Evolutionary conservation across 805 yeast genomes (phyloP), one percentile per base, ranked within the genome.

Genomic region (Candida morakotiae): DNA sequence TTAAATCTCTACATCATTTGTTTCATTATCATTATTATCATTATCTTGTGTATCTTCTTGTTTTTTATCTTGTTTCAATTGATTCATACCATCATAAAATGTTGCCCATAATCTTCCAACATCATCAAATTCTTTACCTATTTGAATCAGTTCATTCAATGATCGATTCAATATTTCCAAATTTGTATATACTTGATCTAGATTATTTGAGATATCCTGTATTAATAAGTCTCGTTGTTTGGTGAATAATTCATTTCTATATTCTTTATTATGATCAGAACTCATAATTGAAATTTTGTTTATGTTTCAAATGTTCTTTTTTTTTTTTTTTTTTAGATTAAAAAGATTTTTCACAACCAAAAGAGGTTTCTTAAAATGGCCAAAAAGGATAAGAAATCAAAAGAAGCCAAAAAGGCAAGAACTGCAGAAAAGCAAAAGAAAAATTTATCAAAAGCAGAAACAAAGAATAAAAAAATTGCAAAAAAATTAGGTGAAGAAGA

Each of bases 321-420:
- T 31, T 21, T 29, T 19, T 29, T 31, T 31, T 31, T 29, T 29
- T 20, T 13, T 20, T 28, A 17, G 27, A 22, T 8, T 6, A 9
- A n/a, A n/a, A n/a, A n/a, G n/a, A 31, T 18, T 13, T 29, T 31
- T 28, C 34, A 35, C 38, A 28, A 27, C 38, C 38, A 32, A 24
- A 13, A 9, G n/a, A n/a, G n/a, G 15, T 14, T 6, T 10, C 11
- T 20, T 6, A 10, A 22, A n/a, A 89, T 89, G 97, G 97, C 91
- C 11, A 91, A 89, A 66, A 85, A 78, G 52, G 81, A 72, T 44
- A 87, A 87, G 64, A 86, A 87, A 60, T 81, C 86, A 47, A 88
- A 87, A 60, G 96, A 86, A 33, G 87, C 95, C 49, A 87, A 87
- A 62, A 88, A 87, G 73, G 94, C 93, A 16, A 77, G 95, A 33